Evolutionary conservation across 768 basidiomycete genomes (phyloP), one percentile per base, ranked within the genome.

Genomic region (Tylopilus balloui): DNA sequence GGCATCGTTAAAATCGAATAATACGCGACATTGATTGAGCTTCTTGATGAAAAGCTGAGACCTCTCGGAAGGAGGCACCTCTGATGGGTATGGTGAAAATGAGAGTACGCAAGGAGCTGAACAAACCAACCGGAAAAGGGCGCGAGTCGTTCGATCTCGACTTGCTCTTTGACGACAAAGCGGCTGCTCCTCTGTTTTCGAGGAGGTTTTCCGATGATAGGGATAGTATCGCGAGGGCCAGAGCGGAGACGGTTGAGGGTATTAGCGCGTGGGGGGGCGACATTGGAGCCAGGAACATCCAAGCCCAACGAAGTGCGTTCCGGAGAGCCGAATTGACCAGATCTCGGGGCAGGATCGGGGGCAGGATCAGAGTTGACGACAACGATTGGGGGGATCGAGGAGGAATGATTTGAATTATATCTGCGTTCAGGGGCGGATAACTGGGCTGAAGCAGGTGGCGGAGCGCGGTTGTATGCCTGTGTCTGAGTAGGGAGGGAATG

Each of bases 1-100:
- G 39, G 93, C 89, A 66, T 99, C 96, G 65, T 97, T 98, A 71
- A 99, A 99, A 72, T 99, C 96, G 69, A 99, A 99, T 35, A 99
- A 73, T 54, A 97, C 93, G 48, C 88, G 84, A 72, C 95, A 98
- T 66, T 99, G 96, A 68, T 88, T 85, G 46, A 99, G 78, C 70
- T 99, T 99, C 71, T 79, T 91, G 63, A 98, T 75, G 68, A 99
- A 98, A 31, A 99, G 77, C 52, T 86, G 84, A 28, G 91, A 83
- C 29, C 95, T 86, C 67, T 98, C 96, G 56, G 75, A 80, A 5
- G 85, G 81, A 42, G 92, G 79, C 3, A 88, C 94, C 75, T 99
- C 96, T 97, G 40, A 42, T 23, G 31, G 38, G 37, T 25, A 35
- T 19, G 11, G 29, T 48, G 35, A 42, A 27, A 50, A n/a, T 25